A percentile compares a stretch with the other conserved stretches of the same genome.
phyloP scores from a whole-genome alignment of 805 yeast species.

The Tetrapisispora pingtungensis region DNA sequence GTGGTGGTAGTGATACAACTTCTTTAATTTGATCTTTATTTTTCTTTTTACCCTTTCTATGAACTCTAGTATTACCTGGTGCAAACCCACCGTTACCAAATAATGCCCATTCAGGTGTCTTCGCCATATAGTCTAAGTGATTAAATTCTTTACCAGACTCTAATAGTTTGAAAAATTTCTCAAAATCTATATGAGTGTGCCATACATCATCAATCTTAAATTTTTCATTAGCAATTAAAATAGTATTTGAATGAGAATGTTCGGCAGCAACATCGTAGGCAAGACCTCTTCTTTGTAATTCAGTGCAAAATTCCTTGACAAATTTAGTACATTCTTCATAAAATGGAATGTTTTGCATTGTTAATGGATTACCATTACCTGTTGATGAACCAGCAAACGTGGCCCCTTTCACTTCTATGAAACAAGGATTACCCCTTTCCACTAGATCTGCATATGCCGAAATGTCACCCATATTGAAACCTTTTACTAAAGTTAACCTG shows the following conservation, averaged over 20 bases:
- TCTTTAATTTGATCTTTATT: background rate
- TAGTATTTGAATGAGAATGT: constrained; percentile 92
- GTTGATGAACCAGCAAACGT: constrained; percentile 87
- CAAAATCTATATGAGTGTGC: constrained; percentile 85
- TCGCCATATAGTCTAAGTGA: constrained; percentile 69
- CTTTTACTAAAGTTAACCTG: constrained; percentile 82
- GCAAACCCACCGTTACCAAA: constrained; percentile 91
- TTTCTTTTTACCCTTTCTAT: constrained; percentile 41
- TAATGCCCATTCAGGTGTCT: constrained; percentile 85
- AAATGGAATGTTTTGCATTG: constrained; percentile 93
- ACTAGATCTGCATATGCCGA: constrained; percentile 82
- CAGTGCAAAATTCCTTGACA: constrained; percentile 53
- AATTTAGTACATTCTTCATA: constrained; percentile 80
- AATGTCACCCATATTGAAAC: constrained; percentile 77
- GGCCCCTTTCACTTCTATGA: constrained; percentile 89
- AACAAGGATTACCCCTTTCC: constrained; percentile 69
- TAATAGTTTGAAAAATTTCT: constrained; percentile 60
- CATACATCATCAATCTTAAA: constrained; percentile 65
- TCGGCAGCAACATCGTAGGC: constrained; percentile 84
- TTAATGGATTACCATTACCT: constrained; percentile 77
- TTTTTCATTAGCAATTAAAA: constrained; percentile 65
- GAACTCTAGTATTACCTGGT: constrained; percentile 68
- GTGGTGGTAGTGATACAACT: constrained; percentile 1
- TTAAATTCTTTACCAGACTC: constrained; percentile 54
- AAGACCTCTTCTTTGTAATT: constrained; percentile 55